Evolutionary conservation across 257 asterid species (phyloP).

Genomic region (Galeopsis tetrahit): DNA sequence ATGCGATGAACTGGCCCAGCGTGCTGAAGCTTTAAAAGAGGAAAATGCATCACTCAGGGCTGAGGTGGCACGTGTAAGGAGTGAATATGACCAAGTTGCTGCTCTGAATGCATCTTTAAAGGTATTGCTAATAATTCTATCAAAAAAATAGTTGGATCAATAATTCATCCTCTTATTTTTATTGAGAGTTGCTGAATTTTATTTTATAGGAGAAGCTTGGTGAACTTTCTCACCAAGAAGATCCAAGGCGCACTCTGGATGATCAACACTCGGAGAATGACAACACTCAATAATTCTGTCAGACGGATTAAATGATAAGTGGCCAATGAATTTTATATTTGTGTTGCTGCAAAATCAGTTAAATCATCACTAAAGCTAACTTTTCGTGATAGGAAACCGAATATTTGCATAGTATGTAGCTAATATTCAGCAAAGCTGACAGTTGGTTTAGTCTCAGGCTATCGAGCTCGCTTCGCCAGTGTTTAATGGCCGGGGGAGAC

Average conservation of each 20-base stretch:
- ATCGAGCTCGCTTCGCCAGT: slow-evolving; percentile 47
- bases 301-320: slow-evolving; percentile 36
- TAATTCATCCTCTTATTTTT: neutral
- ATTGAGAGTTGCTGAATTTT: slow-evolving; percentile 8
- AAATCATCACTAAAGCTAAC: slow-evolving; percentile 56
- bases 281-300: slow-evolving; percentile 41
- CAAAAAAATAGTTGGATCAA: neutral
- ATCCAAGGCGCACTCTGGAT: slow-evolving; percentile 63
- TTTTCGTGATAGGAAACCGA: slow-evolving; percentile 42
- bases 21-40: slow-evolving; percentile 75
- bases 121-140: slow-evolving; percentile 49
- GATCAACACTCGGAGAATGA: slow-evolving; percentile 44
- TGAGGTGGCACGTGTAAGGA: slow-evolving; percentile 73
- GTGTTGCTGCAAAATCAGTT: slow-evolving; percentile 38
- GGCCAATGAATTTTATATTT: slow-evolving; percentile 43
- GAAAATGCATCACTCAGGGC: slow-evolving; percentile 87
- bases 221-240: slow-evolving; percentile 66
- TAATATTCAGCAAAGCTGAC: slow-evolving; percentile 49
- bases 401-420: slow-evolving; percentile 51
- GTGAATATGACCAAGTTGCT: slow-evolving; percentile 71
- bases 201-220: slow-evolving; percentile 77
- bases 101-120: slow-evolving; percentile 84
- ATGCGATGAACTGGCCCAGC: slow-evolving; percentile 92
- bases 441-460: slow-evolving; percentile 43
- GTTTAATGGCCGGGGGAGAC: slow-evolving; percentile 57